Conservation (phyloP, 2,329 filamentous ascomycete genomes). For the Hysterium pulicare region DNA sequence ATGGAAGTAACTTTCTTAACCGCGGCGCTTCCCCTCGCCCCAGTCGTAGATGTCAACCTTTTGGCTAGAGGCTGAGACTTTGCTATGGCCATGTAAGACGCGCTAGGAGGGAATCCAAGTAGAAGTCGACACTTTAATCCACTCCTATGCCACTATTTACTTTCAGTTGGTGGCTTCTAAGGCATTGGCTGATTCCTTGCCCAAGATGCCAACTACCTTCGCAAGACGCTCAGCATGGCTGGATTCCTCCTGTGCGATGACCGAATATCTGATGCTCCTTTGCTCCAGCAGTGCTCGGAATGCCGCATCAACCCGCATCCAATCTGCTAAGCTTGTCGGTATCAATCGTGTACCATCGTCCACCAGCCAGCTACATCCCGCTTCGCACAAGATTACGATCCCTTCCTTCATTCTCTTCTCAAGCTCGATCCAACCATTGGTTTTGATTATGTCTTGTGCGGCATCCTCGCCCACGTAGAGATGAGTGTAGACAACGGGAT, state of each 20-base stretch:
- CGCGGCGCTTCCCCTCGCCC: no score
- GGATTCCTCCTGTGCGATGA: conserved; percentile 17
- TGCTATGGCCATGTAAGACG: no score
- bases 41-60: no score
- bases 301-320: conserved; percentile 20
- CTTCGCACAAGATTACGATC: conserved; percentile 41
- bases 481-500: conserved; percentile 42
- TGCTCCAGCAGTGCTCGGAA: conserved; percentile 18
- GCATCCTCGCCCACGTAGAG: conserved; percentile 27
- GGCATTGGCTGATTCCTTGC: no score
- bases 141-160: no score
- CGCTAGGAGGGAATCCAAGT: no score
- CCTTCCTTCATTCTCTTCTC: conserved; percentile 31
- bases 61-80: no score
- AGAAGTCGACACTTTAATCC: no score
- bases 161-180: no score
- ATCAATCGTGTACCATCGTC: conserved; percentile 41
- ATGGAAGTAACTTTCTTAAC: no score
- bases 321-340: conserved; percentile 22
- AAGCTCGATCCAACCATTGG: conserved; percentile 28
- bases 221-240: no score
- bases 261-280: conserved; percentile 17
- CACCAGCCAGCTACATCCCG: conserved; percentile 31
- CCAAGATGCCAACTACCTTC: no score
- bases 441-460: conserved; percentile 18